phyloP scores from a whole-genome alignment of 2,329 filamentous ascomycete genomes.

The Madurella mycetomatis region DNA sequence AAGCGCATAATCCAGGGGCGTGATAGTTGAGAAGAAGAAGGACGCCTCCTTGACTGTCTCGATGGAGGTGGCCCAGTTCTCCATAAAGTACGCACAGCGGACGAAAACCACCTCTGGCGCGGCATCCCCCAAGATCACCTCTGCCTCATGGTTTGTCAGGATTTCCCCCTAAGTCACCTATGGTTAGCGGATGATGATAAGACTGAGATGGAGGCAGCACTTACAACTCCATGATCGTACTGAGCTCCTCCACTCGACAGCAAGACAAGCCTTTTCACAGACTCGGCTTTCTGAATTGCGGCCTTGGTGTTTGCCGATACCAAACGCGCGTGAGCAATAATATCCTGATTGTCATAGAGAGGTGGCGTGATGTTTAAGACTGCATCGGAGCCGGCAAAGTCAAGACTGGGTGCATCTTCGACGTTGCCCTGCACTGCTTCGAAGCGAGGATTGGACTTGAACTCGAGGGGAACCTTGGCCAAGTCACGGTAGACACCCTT shows the following conservation, averaged over 20 bases:
- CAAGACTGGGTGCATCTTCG: slow-evolving; percentile 28
- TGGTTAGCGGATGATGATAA: background rate
- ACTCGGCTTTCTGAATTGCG: slow-evolving; percentile 25
- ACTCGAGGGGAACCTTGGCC: slow-evolving; percentile 28
- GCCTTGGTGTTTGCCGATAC: slow-evolving; percentile 27
- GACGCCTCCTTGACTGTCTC: slow-evolving; percentile 28
- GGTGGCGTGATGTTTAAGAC: slow-evolving; percentile 34
- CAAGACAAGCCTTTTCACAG: slow-evolving; percentile 31
- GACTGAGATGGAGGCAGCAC: slow-evolving; percentile 1
- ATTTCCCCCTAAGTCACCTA: slow-evolving; percentile 32
- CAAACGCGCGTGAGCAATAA: slow-evolving; percentile 16
- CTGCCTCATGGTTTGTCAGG: slow-evolving; percentile 33
- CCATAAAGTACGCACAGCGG: slow-evolving; percentile 36
- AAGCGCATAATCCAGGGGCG: slow-evolving; percentile 31
- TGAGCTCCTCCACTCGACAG: slow-evolving; percentile 33
- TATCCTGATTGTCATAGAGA: slow-evolving; percentile 24
- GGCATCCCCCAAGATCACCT: slow-evolving; percentile 19
- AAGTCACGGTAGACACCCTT: slow-evolving; percentile 31
- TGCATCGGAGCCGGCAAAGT: slow-evolving; percentile 30
- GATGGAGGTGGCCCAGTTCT: slow-evolving; percentile 33
- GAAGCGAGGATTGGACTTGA: slow-evolving; percentile 27
- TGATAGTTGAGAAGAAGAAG: slow-evolving; percentile 34
- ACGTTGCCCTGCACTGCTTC: slow-evolving; percentile 29
- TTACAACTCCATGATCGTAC: slow-evolving; percentile 31
- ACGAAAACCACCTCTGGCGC: slow-evolving; percentile 30